Evolutionary conservation across 2,329 filamentous ascomycete species (phyloP), one percentile per base, ranked within the genome.

Genomic region (Paracamarosporium sp.): DNA sequence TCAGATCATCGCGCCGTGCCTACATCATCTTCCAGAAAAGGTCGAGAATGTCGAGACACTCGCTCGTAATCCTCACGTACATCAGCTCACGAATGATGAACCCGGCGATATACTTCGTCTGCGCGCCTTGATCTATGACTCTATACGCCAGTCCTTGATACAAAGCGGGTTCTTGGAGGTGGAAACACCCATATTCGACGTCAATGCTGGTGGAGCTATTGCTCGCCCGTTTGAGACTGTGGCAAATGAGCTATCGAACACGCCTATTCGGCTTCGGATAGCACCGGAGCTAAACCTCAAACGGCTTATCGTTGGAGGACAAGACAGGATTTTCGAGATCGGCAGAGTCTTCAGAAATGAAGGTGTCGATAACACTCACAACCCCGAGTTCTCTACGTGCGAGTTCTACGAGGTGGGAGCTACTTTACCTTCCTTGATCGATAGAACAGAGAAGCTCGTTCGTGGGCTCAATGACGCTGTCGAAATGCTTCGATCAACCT

Each of bases 281-380:
- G 95, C 95, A 3, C 95, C 95, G 0, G 95, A 99, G 78, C 81
- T 99, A 33, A 98, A 93, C 89, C 85, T 99, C 40, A 99, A 99
- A 80, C 86, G 95, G 8, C 82, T 99, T 44, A 87, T 98, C 1
- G 85, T 98, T 17, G 94, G 93, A 48, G 94, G 93, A 2, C 88
- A 98, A 60, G 90, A 96, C 67, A 88, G 84, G 60, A 88, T 99
- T 25, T 99, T 96, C 71, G 95, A 99, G 78, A 93, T 99, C 63
- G 95, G 95, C 0, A 90, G 92, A 3, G 88, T 88, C 12, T 99
- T 99, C 77, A 87, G 95, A 41, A 99, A 99, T 73, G 95, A 99
- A 80, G 92, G 92, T 75, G 68, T 75, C 1, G 72, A 75, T 52
- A 74, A 70, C 33, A 97, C 92, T 0, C 95, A 99, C 75, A 99